Evolutionary conservation across 768 basidiomycete species (phyloP).

Genomic region (Boletus edulis): DNA sequence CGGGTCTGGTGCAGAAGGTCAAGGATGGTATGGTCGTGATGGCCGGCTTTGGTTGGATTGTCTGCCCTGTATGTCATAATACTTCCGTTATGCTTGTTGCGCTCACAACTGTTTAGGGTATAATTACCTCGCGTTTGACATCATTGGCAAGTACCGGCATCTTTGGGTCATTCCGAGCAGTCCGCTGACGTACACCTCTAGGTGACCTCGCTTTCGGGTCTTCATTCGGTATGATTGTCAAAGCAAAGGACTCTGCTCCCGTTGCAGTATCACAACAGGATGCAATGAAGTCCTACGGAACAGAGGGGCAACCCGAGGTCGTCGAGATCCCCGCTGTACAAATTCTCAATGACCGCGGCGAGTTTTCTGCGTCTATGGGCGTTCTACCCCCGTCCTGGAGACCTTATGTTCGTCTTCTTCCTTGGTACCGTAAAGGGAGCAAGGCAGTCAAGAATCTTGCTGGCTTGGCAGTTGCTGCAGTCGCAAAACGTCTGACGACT

Average conservation of each 20-base stretch:
- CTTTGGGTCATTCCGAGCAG: background rate
- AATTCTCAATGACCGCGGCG: conserved; percentile 86
- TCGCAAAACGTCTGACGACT: conserved; percentile 67
- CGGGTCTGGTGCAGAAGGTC: conserved; percentile 56
- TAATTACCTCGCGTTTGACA: conserved; percentile 69
- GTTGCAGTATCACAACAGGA: conserved; percentile 57
- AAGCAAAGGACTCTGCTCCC: conserved; percentile 68
- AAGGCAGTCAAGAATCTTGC: conserved; percentile 70
- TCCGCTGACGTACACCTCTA: conserved; percentile 5
- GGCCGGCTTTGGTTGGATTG: conserved; percentile 73
- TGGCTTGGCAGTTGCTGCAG: conserved; percentile 76
- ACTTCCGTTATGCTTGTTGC: background rate
- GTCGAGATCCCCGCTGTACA: conserved; percentile 73
- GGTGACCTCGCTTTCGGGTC: conserved; percentile 81
- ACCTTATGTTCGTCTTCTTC: conserved; percentile 59
- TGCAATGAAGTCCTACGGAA: conserved; percentile 57
- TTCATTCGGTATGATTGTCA: conserved; percentile 85
- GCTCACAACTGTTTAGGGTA: conserved; percentile 38
- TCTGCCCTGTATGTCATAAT: conserved; percentile 56
- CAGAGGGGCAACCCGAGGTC: conserved; percentile 43
- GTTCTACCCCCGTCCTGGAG: conserved; percentile 71
- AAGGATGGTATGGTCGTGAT: conserved; percentile 56
- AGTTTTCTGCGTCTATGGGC: conserved; percentile 83
- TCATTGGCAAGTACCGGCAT: conserved; percentile 50
- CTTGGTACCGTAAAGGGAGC: conserved; percentile 73